A percentile compares a stretch with the other conserved stretches of the same genome.
Conservation (phyloP, 257 asterid genomes). For the Ilex asprella region DNA sequence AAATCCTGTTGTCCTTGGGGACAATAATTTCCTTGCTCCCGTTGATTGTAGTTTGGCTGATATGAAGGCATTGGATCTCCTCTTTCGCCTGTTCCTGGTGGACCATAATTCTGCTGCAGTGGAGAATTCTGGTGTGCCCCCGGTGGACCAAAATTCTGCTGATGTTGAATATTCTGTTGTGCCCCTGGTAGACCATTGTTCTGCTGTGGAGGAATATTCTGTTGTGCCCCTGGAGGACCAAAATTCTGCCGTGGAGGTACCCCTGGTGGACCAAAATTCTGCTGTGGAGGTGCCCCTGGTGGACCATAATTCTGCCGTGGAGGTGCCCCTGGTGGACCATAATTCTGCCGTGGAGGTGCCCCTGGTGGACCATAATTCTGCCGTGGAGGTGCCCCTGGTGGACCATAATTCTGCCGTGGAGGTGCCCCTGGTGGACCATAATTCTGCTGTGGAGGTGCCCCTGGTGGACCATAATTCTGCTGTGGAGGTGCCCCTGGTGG, state of each 20-base stretch:
- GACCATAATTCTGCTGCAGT: neutral
- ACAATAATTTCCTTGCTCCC: constrained; percentile 7
- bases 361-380: constrained; percentile 23
- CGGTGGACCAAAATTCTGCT: constrained; percentile 16
- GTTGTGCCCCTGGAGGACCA: too few species aligned
- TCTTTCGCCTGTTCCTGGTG: constrained; percentile 27
- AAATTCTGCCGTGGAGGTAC: too few species aligned
- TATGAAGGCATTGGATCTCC: constrained; percentile 18
- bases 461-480: constrained; percentile 18
- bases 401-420: constrained; percentile 17
- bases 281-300: too few species aligned
- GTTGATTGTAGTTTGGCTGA: constrained; percentile 13
- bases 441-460: constrained; percentile 7
- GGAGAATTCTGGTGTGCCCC: too few species aligned
- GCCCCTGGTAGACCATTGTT: too few species aligned
- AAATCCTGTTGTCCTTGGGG: neutral
- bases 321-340: too few species aligned
- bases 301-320: too few species aligned
- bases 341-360: neutral
- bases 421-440: constrained; percentile 3
- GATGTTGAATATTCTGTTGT: too few species aligned
- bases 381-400: constrained; percentile 11
- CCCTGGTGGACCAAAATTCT: too few species aligned
- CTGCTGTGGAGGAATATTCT: too few species aligned
- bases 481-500: constrained; percentile 11